Evolutionary conservation across 352 stramenopile genomes (phyloP).

Genomic region (Phytopythium sindhum): DNA sequence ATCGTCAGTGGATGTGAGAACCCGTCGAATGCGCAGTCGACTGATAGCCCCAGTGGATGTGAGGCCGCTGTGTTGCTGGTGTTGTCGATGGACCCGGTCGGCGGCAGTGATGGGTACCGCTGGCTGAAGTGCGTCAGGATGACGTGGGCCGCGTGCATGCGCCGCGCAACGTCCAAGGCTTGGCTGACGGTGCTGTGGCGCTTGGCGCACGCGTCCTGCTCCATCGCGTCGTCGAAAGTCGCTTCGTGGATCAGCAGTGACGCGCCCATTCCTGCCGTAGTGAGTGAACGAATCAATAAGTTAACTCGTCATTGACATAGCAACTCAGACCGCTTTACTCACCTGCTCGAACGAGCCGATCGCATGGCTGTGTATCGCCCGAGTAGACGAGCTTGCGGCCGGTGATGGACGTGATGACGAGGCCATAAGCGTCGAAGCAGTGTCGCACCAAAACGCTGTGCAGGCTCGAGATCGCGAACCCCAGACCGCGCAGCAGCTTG

Average conservation of each 20-base stretch:
- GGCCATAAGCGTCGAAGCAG: constrained; percentile 74
- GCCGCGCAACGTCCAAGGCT: constrained; percentile 78
- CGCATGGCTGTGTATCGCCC: constrained; percentile 92
- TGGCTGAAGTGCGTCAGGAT: constrained; percentile 97
- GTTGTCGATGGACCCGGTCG: constrained; percentile 7
- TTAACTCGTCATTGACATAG: not conserved
- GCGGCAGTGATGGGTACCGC: constrained; percentile 59
- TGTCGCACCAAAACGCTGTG: constrained; percentile 72
- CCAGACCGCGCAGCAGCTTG: constrained; percentile 29
- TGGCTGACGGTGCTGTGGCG: constrained; percentile 93
- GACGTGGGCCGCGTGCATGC: constrained; percentile 75
- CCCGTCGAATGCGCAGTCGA: constrained; percentile 40
- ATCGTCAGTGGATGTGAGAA: constrained; percentile 5
- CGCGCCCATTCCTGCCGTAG: constrained; percentile 29
- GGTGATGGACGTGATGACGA: constrained; percentile 50
- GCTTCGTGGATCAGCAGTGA: constrained; percentile 95
- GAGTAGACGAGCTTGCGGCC: constrained; percentile 87
- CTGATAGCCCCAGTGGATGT: not conserved
- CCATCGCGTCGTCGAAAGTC: constrained; percentile 96
- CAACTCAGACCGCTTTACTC: not conserved
- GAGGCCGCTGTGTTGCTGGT: not conserved
- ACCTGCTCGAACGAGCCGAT: constrained; percentile 49
- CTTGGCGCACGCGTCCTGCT: constrained; percentile 91
- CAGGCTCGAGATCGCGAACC: constrained; percentile 29
- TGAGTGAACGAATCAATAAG: not conserved